Evolutionary conservation across 768 basidiomycete species (phyloP).

Genomic region (Hypholoma fasciculare): DNA sequence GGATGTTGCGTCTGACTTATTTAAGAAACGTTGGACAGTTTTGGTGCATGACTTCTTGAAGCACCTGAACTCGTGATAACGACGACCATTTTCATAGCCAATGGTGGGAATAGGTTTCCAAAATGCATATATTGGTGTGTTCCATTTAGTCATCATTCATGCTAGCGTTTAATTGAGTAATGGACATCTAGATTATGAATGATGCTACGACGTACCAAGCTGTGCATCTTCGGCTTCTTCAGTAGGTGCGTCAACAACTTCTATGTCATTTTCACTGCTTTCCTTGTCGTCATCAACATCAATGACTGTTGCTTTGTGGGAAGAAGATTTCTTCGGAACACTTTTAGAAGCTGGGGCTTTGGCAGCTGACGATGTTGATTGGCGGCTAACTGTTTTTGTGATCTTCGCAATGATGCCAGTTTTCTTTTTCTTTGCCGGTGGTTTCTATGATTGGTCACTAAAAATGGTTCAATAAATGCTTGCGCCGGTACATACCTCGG

Average conservation of each 20-base stretch:
- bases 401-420: neutral
- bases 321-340: neutral
- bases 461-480: neutral
- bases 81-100: constrained; percentile 3
- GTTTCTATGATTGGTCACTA: neutral
- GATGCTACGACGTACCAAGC: neutral
- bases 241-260: neutral
- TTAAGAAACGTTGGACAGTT: constrained; percentile 8
- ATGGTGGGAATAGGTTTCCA: constrained; percentile 8
- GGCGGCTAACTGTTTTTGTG: neutral
- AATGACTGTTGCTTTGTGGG: neutral
- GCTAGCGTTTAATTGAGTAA: neutral
- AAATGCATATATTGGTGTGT: constrained; percentile 16
- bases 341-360: neutral
- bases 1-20: constrained; percentile 11
- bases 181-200: neutral
- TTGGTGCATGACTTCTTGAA: constrained; percentile 6
- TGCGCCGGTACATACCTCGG: neutral
- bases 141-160: constrained; percentile 7
- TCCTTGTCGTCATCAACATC: neutral
- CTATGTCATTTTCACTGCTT: neutral
- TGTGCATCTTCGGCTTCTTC: neutral
- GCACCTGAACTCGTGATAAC: constrained; percentile 12
- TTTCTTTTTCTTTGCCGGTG: neutral
- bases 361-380: neutral